Evolutionary conservation across 139 green algal genomes (phyloP).

Genomic region (Volvox africanus): DNA sequence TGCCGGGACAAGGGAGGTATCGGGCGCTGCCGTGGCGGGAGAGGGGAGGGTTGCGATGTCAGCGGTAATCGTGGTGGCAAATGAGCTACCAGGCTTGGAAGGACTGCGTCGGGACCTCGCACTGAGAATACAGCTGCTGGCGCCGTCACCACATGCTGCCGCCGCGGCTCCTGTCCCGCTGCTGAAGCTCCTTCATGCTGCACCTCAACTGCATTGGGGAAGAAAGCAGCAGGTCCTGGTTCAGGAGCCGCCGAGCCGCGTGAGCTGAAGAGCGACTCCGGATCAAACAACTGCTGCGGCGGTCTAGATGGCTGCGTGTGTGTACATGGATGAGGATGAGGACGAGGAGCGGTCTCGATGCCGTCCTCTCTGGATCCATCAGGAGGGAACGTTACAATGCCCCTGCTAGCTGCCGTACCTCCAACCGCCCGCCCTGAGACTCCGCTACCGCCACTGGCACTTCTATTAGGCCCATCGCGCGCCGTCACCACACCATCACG

Average conservation of each 20-base stretch:
- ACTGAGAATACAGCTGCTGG: no score
- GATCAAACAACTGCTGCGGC: not conserved
- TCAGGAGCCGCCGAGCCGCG: not conserved
- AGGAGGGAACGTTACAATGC: not conserved
- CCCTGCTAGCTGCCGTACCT: not conserved
- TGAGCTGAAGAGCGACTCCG: not conserved
- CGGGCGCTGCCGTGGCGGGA: not conserved
- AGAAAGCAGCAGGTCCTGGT: not conserved
- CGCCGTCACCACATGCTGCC: no score
- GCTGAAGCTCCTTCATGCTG: no score
- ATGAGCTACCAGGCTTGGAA: no score
- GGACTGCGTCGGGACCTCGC: no score
- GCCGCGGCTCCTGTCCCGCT: no score
- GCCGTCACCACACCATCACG: not conserved
- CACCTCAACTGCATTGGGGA: no score
- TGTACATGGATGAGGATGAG: no score
- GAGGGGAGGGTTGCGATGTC: not conserved
- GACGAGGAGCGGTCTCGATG: not conserved
- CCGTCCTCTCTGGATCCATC: not conserved
- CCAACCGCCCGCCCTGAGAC: not conserved
- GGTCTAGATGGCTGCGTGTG: not conserved
- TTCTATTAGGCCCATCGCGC: not conserved
- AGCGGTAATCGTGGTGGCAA: no score
- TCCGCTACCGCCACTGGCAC: not conserved
- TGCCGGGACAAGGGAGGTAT: not conserved